Base-by-base conservation (phyloP, 2,329 filamentous ascomycete genomes). In the Orbilia quercus region DNA sequence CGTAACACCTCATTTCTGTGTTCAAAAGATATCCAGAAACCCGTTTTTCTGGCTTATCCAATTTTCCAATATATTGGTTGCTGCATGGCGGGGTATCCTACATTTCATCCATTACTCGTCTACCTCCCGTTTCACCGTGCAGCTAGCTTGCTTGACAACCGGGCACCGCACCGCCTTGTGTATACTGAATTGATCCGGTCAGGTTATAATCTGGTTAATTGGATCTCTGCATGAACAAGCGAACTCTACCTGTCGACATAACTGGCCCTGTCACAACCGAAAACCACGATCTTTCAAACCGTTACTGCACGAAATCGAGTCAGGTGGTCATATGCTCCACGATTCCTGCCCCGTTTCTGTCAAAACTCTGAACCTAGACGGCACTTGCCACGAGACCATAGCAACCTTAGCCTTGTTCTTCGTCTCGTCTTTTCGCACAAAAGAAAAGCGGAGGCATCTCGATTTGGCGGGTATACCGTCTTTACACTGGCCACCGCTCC, bases 271-370 rank as follows among this genome's bases (percentile, higher is more conserved):
- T 47, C 48, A 50, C 40, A 57, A 54, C 40, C 60, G 60, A 73
- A 31, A 73, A 66, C 69, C 47, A 57, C 69, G 60, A 66, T 73
- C 38, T 66, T 55, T 59, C 53, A 60, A 48, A 55, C 47, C 60
- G 60, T 60, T 65, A 40, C 60, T 73, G 60, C 69, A 66, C 54
- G 55, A 73, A 73, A 66, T 66, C 69, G 42, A 65, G 50, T 73
- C 69, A 73, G 69, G 69, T 73, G 69, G 69, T 66, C 69, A 73
- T 73, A 65, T 73, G 69, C 69, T 62, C 69, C 69, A 58, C 60
- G 60, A 62, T 44, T 73, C 38, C 62, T 50, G 25, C 55, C 59
- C 38, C 40, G n/a, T 31, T 38, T 58, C 40, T 40, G 31, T 62
- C 69, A 36, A 42, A 47, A 40, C 20, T 66, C 40, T 62, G 64